These are phyloP conservation scores for Raphidocelis subcapitata DNA, from an alignment of 139 green algal genomes.

Conservation along the genomic window DNA sequence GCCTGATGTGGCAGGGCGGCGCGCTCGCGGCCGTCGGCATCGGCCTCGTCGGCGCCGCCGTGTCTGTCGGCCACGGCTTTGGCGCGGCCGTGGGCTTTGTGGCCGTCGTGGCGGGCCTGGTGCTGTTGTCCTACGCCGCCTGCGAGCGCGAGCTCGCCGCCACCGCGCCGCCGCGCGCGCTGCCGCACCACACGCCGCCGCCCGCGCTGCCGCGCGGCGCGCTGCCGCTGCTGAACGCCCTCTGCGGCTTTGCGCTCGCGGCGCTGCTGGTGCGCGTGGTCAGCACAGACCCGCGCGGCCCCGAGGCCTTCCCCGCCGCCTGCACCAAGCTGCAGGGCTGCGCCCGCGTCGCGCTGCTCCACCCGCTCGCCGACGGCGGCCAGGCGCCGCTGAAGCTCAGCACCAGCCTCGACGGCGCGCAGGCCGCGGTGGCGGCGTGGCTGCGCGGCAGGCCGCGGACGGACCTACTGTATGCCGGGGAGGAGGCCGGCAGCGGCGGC, in stretches of 20 bases:
- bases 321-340: background rate
- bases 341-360: background rate
- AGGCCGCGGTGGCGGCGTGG: background rate
- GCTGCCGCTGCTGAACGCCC: background rate
- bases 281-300: background rate
- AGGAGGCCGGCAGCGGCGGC: background rate
- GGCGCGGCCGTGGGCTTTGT: no score
- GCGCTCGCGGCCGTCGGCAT: no score
- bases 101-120: no score
- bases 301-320: background rate
- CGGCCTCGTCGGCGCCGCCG: no score
- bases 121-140: no score
- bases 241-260: background rate
- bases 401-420: background rate
- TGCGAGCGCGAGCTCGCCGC: no score
- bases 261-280: background rate
- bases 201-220: no score
- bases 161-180: no score
- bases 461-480: background rate
- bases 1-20: no score
- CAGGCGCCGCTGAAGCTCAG: background rate
- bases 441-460: background rate
- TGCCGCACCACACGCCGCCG: no score
- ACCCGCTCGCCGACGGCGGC: background rate
- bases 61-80: no score